Evolutionary conservation across 768 basidiomycete species (phyloP).

Genomic region (Termitomyces sp.): DNA sequence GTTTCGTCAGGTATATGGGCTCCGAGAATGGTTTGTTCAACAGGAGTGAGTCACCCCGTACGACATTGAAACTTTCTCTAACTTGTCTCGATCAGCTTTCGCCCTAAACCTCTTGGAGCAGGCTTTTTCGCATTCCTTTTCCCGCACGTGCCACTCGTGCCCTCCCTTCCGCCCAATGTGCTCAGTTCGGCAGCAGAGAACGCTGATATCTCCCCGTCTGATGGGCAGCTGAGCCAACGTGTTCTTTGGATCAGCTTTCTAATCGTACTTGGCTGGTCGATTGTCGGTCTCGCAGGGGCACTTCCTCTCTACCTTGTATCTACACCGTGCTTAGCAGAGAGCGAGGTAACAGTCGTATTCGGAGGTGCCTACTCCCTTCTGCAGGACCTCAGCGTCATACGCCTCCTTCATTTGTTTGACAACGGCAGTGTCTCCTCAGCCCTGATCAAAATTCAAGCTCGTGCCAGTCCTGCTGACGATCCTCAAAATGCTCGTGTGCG

Average conservation of each 20-base stretch:
- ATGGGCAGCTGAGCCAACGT: constrained; percentile 71
- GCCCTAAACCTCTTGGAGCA: constrained; percentile 55
- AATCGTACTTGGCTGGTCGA: constrained; percentile 59
- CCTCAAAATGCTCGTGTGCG: constrained; percentile 47
- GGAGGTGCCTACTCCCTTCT: constrained; percentile 62
- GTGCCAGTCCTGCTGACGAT: constrained; percentile 28
- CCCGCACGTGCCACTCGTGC: constrained; percentile 64
- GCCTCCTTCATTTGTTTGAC: constrained; percentile 63
- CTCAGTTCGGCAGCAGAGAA: constrained; percentile 45
- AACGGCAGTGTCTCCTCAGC: constrained; percentile 28
- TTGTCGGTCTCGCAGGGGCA: constrained; percentile 64
- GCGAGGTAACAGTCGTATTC: constrained; percentile 36
- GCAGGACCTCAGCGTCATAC: constrained; percentile 71
- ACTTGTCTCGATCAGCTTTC: constrained; percentile 35
- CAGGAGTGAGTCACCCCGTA: constrained; percentile 46
- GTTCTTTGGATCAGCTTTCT: constrained; percentile 61
- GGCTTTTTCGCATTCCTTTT: constrained; percentile 64
- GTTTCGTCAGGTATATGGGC: constrained; percentile 65
- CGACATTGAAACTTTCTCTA: constrained; percentile 10
- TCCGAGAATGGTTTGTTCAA: constrained; percentile 75
- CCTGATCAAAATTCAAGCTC: constrained; percentile 22
- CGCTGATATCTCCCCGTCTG: constrained; percentile 61
- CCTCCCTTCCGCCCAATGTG: constrained; percentile 49
- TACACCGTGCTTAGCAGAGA: constrained; percentile 61
- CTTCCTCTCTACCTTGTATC: constrained; percentile 69